Conservation (phyloP, 306 rosid species). For the Acacia acuminata region DNA sequence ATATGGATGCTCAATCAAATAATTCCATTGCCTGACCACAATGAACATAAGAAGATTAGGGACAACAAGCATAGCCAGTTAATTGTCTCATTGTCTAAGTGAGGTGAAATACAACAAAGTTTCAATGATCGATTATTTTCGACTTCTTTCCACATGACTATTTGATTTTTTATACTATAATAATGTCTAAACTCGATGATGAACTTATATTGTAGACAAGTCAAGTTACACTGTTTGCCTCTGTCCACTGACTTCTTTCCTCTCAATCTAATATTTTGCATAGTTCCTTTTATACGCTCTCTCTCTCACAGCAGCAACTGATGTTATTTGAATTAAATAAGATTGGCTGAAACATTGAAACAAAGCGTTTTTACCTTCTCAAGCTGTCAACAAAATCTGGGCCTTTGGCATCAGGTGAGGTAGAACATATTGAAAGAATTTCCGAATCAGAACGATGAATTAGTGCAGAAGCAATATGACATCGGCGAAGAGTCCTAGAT, state of each 20-base stretch:
- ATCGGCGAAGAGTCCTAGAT: slow-evolving; percentile 55
- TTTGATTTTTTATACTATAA: background rate
- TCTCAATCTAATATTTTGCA: too few relatives aligned
- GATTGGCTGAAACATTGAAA: slow-evolving; percentile 3
- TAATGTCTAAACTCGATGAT: background rate
- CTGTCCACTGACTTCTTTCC: too few relatives aligned
- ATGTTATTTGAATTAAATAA: background rate
- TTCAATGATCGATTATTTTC: background rate
- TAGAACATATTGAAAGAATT: slow-evolving; percentile 71
- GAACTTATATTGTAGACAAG: background rate
- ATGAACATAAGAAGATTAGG: background rate
- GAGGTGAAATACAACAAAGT: background rate
- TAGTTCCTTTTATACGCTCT: background rate
- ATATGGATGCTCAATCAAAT: slow-evolving; percentile 69
- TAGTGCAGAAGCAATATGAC: slow-evolving; percentile 38
- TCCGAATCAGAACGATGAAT: slow-evolving; percentile 59
- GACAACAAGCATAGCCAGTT: background rate
- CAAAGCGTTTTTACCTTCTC: slow-evolving; percentile 59
- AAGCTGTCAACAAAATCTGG: slow-evolving; percentile 70
- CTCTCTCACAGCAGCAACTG: background rate
- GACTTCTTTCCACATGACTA: background rate
- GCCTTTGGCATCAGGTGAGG: slow-evolving; percentile 83
- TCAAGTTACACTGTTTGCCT: background rate
- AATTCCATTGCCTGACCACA: slow-evolving; percentile 60
- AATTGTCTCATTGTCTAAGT: background rate